Percentiles rank a stretch among this genome's conserved stretches.
phyloP scores from a whole-genome alignment of 2,329 filamentous ascomycete genomes.

The Phialocephala sp. region DNA sequence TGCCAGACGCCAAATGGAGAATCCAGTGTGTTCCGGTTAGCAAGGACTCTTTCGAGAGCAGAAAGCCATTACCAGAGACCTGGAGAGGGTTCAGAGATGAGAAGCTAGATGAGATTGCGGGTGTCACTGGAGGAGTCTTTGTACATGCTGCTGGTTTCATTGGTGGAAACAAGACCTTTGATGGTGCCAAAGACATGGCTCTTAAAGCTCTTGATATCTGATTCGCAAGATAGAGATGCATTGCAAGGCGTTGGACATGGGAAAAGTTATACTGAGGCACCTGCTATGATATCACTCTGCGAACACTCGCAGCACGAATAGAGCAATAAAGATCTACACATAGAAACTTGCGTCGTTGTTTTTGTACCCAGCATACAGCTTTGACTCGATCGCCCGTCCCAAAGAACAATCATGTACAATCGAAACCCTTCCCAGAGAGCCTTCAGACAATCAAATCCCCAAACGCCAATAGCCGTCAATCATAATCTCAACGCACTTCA shows the following conservation, averaged over 20 bases:
- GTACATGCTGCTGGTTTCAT: slow-evolving; percentile 96
- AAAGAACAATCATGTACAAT: slow-evolving; percentile 34
- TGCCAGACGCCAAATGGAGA: slow-evolving; percentile 83
- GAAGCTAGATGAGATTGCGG: slow-evolving; percentile 75
- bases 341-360: not conserved
- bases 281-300: slow-evolving; percentile 21
- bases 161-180: slow-evolving; percentile 90
- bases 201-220: slow-evolving; percentile 66
- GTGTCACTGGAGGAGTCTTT: slow-evolving; percentile 80
- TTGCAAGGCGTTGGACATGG: slow-evolving; percentile 34
- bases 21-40: slow-evolving; percentile 89
- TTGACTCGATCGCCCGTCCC: not conserved
- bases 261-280: slow-evolving; percentile 23
- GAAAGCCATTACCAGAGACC: slow-evolving; percentile 86
- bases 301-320: slow-evolving; percentile 10
- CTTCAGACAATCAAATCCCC: slow-evolving; percentile 28
- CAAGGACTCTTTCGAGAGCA: slow-evolving; percentile 87
- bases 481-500: slow-evolving; percentile 16
- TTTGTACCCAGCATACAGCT: slow-evolving; percentile 4
- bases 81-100: slow-evolving; percentile 93
- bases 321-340: not conserved
- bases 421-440: slow-evolving; percentile 28
- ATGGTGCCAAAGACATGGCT: slow-evolving; percentile 87
- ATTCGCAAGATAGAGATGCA: slow-evolving; percentile 29
- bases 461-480: slow-evolving; percentile 38